These are phyloP conservation scores for Coniella vitis DNA, from an alignment of 2,329 filamentous ascomycete species.

Conservation along the genomic window DNA sequence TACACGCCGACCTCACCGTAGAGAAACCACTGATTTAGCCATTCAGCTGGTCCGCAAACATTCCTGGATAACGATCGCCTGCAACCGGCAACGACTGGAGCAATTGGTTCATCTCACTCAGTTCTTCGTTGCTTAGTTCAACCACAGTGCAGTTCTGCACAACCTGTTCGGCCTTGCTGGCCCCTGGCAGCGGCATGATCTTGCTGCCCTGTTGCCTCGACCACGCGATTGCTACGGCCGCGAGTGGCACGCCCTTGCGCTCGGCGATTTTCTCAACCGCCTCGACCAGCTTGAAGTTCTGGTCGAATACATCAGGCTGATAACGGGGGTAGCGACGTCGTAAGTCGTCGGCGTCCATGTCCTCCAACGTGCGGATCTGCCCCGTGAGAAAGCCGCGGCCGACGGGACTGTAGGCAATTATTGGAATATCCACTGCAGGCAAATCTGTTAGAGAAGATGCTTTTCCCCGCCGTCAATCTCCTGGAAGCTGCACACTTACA, in stretches of 20 bases:
- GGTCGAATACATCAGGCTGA: conserved; percentile 50
- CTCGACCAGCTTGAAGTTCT: conserved; percentile 56
- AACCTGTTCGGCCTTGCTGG: conserved; percentile 48
- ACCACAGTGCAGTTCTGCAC: conserved; percentile 50
- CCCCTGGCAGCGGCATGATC: conserved; percentile 58
- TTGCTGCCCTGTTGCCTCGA: conserved; percentile 44
- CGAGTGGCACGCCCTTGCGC: conserved; percentile 52
- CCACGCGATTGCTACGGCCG: conserved; percentile 64
- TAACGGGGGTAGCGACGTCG: conserved; percentile 50
- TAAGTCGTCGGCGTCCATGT: conserved; percentile 47
- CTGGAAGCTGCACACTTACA: conserved; percentile 53
- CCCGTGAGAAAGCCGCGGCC: conserved; percentile 48
- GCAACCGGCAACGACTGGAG: conserved; percentile 39
- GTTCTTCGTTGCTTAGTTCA: conserved; percentile 41
- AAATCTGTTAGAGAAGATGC: too few species aligned
- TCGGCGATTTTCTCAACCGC: conserved; percentile 51
- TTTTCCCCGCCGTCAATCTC: not conserved
- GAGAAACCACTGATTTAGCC: too few species aligned
- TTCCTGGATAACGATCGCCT: conserved; percentile 39
- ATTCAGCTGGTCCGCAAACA: conserved; percentile 2
- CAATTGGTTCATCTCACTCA: conserved; percentile 42
- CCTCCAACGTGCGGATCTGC: conserved; percentile 42
- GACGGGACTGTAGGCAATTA: conserved; percentile 38
- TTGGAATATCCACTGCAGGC: conserved; percentile 32
- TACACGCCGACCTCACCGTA: too few species aligned